Evolutionary conservation across 176 grass and related monocot species (phyloP).

Genomic region (Aegilops umbellulata): DNA sequence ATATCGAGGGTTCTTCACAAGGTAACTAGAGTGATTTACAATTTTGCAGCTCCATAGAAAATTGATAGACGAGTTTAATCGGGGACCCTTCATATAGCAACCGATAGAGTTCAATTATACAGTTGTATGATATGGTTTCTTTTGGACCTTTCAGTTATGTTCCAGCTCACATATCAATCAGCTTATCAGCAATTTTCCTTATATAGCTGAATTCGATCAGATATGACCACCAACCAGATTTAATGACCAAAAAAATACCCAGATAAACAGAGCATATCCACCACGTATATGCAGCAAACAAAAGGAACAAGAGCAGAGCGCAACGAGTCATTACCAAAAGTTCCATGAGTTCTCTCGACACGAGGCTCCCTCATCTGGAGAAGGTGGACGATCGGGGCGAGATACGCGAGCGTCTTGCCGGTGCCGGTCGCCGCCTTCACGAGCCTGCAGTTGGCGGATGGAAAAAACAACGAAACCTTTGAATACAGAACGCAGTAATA

Average conservation of each 20-base stretch:
- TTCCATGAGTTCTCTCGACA: conserved; percentile 77
- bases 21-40: background rate
- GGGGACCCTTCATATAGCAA: background rate
- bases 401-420: conserved; percentile 87
- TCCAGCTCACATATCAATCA: background rate
- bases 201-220: background rate
- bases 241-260: background rate
- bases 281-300: background rate
- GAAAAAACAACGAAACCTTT: background rate
- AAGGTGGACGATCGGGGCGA: conserved; percentile 83
- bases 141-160: background rate
- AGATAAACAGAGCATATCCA: background rate
- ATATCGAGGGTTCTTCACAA: background rate
- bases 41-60: background rate
- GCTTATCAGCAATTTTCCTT: background rate
- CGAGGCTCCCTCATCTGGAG: conserved; percentile 85
- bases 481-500: background rate
- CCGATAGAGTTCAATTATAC: background rate
- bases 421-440: conserved; percentile 97
- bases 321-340: conserved; percentile 61
- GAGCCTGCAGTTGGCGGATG: conserved; percentile 50
- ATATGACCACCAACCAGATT: background rate
- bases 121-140: background rate
- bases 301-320: background rate
- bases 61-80: background rate